A percentile compares a stretch with the other conserved stretches of the same genome.
Evolutionary conservation across 2,329 filamentous ascomycete species (phyloP).

Genomic region (Eutypella sp.): DNA sequence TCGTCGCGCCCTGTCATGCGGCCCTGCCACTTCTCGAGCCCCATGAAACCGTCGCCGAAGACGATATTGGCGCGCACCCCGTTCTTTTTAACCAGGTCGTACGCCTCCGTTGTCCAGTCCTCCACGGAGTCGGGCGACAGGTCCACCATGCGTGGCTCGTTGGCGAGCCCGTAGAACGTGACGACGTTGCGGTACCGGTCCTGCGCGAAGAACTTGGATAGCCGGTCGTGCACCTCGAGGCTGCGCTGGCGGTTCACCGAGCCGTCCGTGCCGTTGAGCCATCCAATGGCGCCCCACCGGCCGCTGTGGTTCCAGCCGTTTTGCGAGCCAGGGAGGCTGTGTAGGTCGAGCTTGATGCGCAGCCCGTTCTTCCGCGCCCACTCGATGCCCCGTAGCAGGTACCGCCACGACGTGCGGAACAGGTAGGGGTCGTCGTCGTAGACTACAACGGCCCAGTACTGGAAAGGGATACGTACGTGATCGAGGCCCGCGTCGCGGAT

Average conservation of each 20-base stretch:
- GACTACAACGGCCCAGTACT: constrained; percentile 87
- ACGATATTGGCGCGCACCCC: constrained; percentile 69
- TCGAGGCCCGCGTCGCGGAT: constrained; percentile 87
- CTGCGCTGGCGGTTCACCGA: constrained; percentile 72
- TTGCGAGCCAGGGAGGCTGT: constrained; percentile 86
- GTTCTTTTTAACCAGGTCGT: constrained; percentile 68
- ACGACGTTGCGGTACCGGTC: constrained; percentile 88
- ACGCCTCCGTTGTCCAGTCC: constrained; percentile 73
- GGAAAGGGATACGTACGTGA: constrained; percentile 92
- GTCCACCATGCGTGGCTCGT: constrained; percentile 85
- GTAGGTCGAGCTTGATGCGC: constrained; percentile 87
- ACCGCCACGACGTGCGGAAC: constrained; percentile 82
- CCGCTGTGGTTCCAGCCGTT: constrained; percentile 99
- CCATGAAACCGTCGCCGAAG: constrained; percentile 94
- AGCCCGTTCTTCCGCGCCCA: constrained; percentile 90
- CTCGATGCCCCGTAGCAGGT: constrained; percentile 87
- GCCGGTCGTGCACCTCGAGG: constrained; percentile 78
- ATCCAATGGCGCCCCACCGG: constrained; percentile 71
- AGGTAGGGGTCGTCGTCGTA: constrained; percentile 88
- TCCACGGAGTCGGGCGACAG: constrained; percentile 64
- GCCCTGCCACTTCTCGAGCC: constrained; percentile 85
- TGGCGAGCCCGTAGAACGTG: constrained; percentile 87
- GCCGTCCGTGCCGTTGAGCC: constrained; percentile 89
- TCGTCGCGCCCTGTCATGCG: constrained; percentile 66
- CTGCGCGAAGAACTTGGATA: constrained; percentile 91